A percentile compares a stretch with the other conserved stretches of the same genome.
These are phyloP conservation scores for Alectoria sarmentosa DNA, from an alignment of 495 filamentous ascomycete genomes.

Conservation along the genomic window DNA sequence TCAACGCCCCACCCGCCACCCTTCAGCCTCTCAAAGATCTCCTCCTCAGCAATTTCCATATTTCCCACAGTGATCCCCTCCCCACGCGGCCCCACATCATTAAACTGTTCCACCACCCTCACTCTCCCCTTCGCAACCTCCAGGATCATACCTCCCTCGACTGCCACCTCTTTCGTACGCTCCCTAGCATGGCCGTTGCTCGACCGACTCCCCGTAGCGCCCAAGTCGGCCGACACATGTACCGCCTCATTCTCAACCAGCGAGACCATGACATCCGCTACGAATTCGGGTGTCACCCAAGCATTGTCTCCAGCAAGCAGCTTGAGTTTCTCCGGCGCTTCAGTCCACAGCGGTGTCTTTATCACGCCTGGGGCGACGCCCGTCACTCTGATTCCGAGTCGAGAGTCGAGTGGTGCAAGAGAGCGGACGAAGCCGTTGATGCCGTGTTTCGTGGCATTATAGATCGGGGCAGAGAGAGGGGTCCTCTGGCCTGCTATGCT, in stretches of 20 bases:
- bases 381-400: conserved; percentile 53
- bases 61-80: conserved; percentile 44
- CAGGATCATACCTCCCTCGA: conserved; percentile 45
- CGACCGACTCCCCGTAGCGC: neutral
- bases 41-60: conserved; percentile 33
- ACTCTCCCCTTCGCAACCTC: conserved; percentile 52
- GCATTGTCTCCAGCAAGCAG: conserved; percentile 46
- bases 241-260: conserved; percentile 43
- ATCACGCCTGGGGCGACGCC: conserved; percentile 61
- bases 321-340: conserved; percentile 58
- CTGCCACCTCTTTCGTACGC: conserved; percentile 10
- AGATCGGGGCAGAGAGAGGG: conserved; percentile 46
- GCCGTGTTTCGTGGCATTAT: conserved; percentile 56
- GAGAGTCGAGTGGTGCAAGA: conserved; percentile 43
- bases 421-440: conserved; percentile 54
- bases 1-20: conserved; percentile 30
- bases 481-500: conserved; percentile 56
- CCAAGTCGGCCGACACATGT: conserved; percentile 26
- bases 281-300: conserved; percentile 60
- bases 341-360: conserved; percentile 62
- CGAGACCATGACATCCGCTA: conserved; percentile 57
- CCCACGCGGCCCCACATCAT: conserved; percentile 51
- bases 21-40: conserved; percentile 41
- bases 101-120: conserved; percentile 44
- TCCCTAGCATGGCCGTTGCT: neutral